phyloP scores from a whole-genome alignment of 257 asterid genomes.

The Mitragyna speciosa region DNA sequence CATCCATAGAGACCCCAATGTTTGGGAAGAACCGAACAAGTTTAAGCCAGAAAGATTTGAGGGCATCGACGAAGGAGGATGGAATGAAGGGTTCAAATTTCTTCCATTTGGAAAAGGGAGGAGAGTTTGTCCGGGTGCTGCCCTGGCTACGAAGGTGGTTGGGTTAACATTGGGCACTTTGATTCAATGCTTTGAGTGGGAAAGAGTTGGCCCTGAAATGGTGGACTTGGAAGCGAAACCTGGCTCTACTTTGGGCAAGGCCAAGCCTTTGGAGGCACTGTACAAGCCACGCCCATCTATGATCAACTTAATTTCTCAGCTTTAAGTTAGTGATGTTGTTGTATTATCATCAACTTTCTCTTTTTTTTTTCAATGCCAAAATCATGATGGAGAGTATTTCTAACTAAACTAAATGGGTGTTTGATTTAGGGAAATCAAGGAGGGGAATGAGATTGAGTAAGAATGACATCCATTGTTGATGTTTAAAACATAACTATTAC shows the following conservation, averaged over 20 bases:
- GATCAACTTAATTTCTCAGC: too few relatives aligned
- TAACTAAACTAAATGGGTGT: too few relatives aligned
- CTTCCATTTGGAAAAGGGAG: constrained; percentile 14
- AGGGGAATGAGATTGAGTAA: too few relatives aligned
- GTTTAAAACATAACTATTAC: too few relatives aligned
- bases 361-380: too few relatives aligned
- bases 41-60: constrained; percentile 33
- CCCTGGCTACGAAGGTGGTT: neutral
- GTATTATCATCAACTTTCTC: too few relatives aligned
- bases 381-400: too few relatives aligned
- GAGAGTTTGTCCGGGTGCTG: constrained; percentile 1
- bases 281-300: too few relatives aligned
- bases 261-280: neutral
- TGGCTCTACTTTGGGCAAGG: neutral
- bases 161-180: neutral
- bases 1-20: constrained; percentile 36
- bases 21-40: constrained; percentile 34
- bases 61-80: neutral
- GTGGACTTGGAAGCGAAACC: neutral
- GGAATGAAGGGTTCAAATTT: neutral
- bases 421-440: too few relatives aligned
- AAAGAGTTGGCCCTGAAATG: constrained; percentile 1
- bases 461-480: too few relatives aligned
- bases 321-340: too few relatives aligned
- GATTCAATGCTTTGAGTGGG: constrained; percentile 1